Evolutionary conservation across 768 basidiomycete genomes (phyloP).

Genomic region (Chalciporus chontae): DNA sequence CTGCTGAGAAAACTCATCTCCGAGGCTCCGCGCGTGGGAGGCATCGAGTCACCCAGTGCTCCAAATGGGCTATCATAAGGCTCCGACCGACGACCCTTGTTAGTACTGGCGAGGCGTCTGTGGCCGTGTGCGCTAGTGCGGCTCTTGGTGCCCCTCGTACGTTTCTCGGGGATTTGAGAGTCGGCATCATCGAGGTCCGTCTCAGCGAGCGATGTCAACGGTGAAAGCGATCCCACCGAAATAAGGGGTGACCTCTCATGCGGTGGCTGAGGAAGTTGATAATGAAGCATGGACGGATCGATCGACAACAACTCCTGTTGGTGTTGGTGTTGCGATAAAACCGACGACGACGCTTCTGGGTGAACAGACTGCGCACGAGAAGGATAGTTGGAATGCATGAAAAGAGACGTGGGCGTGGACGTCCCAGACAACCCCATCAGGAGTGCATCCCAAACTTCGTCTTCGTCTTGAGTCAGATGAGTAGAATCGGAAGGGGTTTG

Average conservation of each 20-base stretch:
- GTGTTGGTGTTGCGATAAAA: neutral
- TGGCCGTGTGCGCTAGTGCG: no score
- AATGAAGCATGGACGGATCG: slow-evolving; percentile 13
- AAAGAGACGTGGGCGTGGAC: slow-evolving; percentile 8
- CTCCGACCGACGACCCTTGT: neutral
- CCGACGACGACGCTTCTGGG: neutral
- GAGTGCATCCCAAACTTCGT: slow-evolving; percentile 22
- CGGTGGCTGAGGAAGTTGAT: neutral
- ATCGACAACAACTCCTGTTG: neutral
- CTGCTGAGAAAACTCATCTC: neutral
- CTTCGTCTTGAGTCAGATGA: slow-evolving; percentile 15
- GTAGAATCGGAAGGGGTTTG: slow-evolving; percentile 11
- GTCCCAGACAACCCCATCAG: slow-evolving; percentile 8
- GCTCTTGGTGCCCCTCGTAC: neutral
- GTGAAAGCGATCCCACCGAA: slow-evolving; percentile 4
- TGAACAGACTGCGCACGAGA: slow-evolving; percentile 3
- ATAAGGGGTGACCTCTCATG: neutral
- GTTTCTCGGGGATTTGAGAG: neutral
- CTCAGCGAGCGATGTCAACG: slow-evolving; percentile 14
- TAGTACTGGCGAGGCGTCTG: no score
- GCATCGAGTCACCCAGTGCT: neutral
- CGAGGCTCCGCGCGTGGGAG: neutral
- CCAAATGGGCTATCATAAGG: neutral
- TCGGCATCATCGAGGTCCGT: neutral
- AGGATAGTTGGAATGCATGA: slow-evolving; percentile 1